Evolutionary conservation across 768 basidiomycete species (phyloP).

Genomic region (Lactarius hatsudake): DNA sequence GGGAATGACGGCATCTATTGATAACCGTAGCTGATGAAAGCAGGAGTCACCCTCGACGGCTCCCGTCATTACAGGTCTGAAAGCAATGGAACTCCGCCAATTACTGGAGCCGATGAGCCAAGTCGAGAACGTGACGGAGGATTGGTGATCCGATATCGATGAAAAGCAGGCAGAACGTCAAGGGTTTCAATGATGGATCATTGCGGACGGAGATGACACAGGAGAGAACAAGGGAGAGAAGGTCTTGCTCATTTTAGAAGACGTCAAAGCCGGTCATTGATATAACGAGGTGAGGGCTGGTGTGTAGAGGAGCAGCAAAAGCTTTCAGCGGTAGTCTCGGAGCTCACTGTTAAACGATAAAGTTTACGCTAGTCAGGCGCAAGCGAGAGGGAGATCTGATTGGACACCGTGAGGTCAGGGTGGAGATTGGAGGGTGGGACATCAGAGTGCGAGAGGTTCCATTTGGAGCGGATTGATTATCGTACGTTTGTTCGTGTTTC

Average conservation of each 20-base stretch:
- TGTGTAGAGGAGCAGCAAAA: background rate
- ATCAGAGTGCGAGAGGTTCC: background rate
- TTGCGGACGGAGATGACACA: slow-evolving; percentile 44
- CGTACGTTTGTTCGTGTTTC: no score
- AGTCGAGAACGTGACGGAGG: slow-evolving; percentile 48
- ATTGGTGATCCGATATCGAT: slow-evolving; percentile 47
- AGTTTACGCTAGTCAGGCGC: background rate
- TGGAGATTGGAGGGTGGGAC: background rate
- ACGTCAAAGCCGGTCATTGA: slow-evolving; percentile 34
- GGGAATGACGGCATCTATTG: slow-evolving; percentile 48
- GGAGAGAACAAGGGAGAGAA: no score
- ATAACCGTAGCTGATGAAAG: background rate
- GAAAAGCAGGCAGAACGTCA: slow-evolving; percentile 48
- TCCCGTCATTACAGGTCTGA: slow-evolving; percentile 43
- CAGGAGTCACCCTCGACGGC: background rate
- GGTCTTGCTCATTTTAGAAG: slow-evolving; percentile 45
- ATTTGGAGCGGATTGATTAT: background rate
- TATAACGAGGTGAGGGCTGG: background rate
- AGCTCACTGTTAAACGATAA: background rate
- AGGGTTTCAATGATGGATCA: slow-evolving; percentile 45
- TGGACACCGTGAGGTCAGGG: background rate
- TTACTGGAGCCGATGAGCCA: background rate
- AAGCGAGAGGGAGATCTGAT: background rate
- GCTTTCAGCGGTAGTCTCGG: background rate
- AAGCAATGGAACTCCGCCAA: slow-evolving; percentile 37